Evolutionary conservation across 2,329 filamentous ascomycete genomes (phyloP).

Genomic region (Keithomyces neogunnii): DNA sequence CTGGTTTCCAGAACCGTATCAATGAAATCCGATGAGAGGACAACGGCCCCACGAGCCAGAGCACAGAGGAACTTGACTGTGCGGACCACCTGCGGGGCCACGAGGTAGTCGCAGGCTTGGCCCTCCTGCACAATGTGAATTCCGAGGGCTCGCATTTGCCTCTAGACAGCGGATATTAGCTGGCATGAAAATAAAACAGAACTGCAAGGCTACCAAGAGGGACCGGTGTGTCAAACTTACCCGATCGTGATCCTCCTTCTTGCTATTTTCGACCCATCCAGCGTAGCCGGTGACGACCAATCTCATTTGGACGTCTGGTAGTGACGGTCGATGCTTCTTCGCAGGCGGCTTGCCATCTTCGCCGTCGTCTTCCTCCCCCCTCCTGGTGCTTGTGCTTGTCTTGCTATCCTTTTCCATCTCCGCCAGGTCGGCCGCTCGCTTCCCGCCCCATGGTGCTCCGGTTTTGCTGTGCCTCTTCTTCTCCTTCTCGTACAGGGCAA

Average conservation of each 20-base stretch:
- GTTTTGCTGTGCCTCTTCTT: conserved; percentile 60
- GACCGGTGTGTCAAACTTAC: conserved; percentile 38
- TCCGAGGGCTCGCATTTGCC: conserved; percentile 72
- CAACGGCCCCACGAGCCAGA: conserved; percentile 68
- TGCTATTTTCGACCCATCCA: conserved; percentile 66
- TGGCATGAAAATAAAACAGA: background rate
- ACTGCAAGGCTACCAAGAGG: background rate
- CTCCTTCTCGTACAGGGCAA: conserved; percentile 87
- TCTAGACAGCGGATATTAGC: conserved; percentile 37
- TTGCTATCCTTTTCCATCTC: conserved; percentile 43
- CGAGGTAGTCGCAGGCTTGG: conserved; percentile 72
- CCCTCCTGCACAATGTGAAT: conserved; percentile 73
- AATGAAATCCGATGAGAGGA: conserved; percentile 73
- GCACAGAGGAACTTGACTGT: conserved; percentile 92
- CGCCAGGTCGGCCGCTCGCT: conserved; percentile 49
- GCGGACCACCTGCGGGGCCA: conserved; percentile 76
- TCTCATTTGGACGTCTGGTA: conserved; percentile 60
- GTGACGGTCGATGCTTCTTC: conserved; percentile 53
- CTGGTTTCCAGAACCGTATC: conserved; percentile 65
- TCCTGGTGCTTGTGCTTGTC: conserved; percentile 28
- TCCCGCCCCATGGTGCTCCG: conserved; percentile 50
- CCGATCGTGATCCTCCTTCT: conserved; percentile 71
- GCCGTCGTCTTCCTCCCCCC: conserved; percentile 32
- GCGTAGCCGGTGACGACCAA: conserved; percentile 79
- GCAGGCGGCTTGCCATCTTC: conserved; percentile 41